Evolutionary conservation across 768 basidiomycete species (phyloP).

Genomic region (Amanita subjunquillea): DNA sequence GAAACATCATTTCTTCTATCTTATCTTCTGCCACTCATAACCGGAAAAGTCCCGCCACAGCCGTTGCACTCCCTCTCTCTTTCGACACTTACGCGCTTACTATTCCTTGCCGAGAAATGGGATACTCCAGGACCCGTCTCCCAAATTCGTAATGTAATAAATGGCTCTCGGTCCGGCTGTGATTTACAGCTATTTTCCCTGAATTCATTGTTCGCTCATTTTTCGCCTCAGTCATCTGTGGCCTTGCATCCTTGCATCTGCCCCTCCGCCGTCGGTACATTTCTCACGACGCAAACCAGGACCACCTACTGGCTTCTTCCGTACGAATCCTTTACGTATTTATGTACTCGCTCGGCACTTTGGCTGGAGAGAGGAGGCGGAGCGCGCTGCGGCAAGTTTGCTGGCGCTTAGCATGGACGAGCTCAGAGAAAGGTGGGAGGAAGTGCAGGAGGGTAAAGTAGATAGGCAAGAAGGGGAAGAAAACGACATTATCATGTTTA

Average conservation of each 20-base stretch:
- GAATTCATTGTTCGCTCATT: slow-evolving; percentile 33
- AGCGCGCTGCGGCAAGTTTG: slow-evolving; percentile 38
- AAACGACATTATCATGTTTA: slow-evolving; percentile 21
- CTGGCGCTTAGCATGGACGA: slow-evolving; percentile 36
- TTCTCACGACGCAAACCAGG: slow-evolving; percentile 3
- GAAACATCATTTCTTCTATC: slow-evolving; percentile 38
- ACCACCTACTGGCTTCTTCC: slow-evolving; percentile 32
- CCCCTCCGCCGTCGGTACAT: background rate
- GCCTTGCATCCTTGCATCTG: slow-evolving; percentile 27
- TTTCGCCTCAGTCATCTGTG: slow-evolving; percentile 39
- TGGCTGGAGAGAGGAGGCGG: slow-evolving; percentile 43
- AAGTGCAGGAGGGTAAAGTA: slow-evolving; percentile 35
- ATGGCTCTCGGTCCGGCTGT: slow-evolving; percentile 31
- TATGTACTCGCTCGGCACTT: slow-evolving; percentile 45
- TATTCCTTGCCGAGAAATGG: slow-evolving; percentile 61
- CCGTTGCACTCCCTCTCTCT: slow-evolving; percentile 25
- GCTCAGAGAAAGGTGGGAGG: slow-evolving; percentile 31
- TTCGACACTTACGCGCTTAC: slow-evolving; percentile 42
- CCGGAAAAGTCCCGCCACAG: slow-evolving; percentile 22
- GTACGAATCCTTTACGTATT: slow-evolving; percentile 29
- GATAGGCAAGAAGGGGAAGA: background rate
- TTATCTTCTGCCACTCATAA: slow-evolving; percentile 26
- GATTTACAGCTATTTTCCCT: slow-evolving; percentile 30
- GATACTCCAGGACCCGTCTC: slow-evolving; percentile 23
- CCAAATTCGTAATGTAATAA: slow-evolving; percentile 39